Evolutionary conservation across 768 basidiomycete genomes (phyloP), one percentile per base, ranked within the genome.

Genomic region (Russula compacta): DNA sequence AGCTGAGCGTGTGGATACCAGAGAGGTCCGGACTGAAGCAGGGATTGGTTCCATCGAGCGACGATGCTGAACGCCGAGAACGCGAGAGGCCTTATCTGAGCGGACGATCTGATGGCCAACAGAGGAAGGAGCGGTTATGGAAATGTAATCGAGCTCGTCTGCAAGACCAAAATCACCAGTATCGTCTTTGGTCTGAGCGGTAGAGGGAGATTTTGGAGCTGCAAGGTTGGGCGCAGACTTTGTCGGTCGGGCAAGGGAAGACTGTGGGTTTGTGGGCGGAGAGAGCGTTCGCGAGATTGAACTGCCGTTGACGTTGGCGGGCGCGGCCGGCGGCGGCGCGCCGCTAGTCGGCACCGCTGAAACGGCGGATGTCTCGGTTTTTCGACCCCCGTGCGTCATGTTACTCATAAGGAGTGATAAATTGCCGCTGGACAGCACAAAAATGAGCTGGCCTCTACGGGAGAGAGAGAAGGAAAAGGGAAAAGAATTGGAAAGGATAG

Each of bases 1-100:
- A 47, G 78, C 79, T 19, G 85, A 87, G 68, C 82, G 85, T 57
- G 85, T 87, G 21, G 89, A 90, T 59, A 89, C 83, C 66, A 92
- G 81, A 43, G 88, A 90, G 54, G 81, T 86, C 67, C 89, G 83
- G 61, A 82, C 77, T 4, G 86, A 85, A 29, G 84, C 87, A 53
- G 89, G 88, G 66, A 91, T 86, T 64, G 89, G 89, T 69, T 91
- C 89, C 89, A 92, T 92, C 56, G 84, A 86, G 70, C 77, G 80
- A 64, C 83, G 79, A 71, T 89, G 89, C 51, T 78, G 75, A 67
- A 91, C 85, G 65, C 88, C 89, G 46, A 91, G 81, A 56, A 91
- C 78, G 64, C 87, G 80, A 24, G 88, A 84, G 24, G 89, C 87
- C 74, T 91, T 91, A 73, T 90, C 87, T 32, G 78, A 74, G 61